Evolutionary conservation across 768 basidiomycete genomes (phyloP), one percentile per base, ranked within the genome.

Genomic region (Phaeotremella skinneri): DNA sequence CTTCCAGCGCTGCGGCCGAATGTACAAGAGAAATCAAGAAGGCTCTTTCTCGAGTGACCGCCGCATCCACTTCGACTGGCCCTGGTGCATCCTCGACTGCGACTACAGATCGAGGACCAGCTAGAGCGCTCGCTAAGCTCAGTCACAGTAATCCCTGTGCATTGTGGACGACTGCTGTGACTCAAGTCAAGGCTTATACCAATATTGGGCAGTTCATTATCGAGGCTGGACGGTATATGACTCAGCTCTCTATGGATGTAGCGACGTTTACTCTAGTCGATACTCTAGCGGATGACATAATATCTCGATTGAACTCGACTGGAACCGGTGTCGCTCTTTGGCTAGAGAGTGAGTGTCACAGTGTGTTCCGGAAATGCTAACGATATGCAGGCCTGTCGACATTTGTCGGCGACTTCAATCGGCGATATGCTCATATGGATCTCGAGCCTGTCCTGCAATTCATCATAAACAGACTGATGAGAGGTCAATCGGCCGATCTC

Each of bases 121-220:
- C 91, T 27, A 87, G 93, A 20, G 84, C 87, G 2, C 85, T 98
- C 25, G 93, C 90, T 13, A 97, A 98, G 78, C 79, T 94, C 54
- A 90, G 90, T 14, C 92, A 98, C 75, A 88, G 89, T 17, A 96
- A 98, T 71, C 96, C 96, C 3, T 87, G 86, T 66, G 86, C 93
- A 50, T 85, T 98, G 67, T 98, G 97, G 80, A 74, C 83, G 23
- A 88, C 89, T 61, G 90, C 89, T 0, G 86, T 99, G 48, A 86
- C 87, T 64, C 96, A 98, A 77, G 88, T 97, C 58, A 91, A 91
- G 87, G 87, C 90, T 14, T 99, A 99, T 70, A 90, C 94, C 72
- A 99, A 98, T 76, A 75, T 75, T 49, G 90, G 90, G 9, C 83
- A 82, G 41, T 90, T 92, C 21, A 88, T 97, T 42, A 88, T 98